A percentile compares a stretch with the other conserved stretches of the same genome.
phyloP scores from a whole-genome alignment of 1,284 basidiomycete species.

The Prillingera fragicola region DNA sequence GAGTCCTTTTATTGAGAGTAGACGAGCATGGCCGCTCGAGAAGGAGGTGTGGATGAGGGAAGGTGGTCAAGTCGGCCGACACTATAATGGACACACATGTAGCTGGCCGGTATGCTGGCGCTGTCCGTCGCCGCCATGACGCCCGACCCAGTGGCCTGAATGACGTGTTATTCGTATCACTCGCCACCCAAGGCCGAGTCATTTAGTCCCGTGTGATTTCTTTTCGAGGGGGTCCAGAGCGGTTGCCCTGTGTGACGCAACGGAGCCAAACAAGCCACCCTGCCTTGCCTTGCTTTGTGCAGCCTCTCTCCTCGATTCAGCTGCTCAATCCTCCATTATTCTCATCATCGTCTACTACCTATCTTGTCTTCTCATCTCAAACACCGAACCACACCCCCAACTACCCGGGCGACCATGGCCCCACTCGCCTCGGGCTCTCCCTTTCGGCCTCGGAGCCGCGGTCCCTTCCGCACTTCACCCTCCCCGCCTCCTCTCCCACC shows the following conservation, averaged over 20 bases:
- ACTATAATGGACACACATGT: too few relatives aligned
- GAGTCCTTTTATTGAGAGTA: too few relatives aligned
- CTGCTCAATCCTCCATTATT: not conserved
- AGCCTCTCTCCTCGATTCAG: not conserved
- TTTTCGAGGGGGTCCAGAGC: not conserved
- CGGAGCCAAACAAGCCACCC: slow-evolving; percentile 12
- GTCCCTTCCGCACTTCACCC: slow-evolving; percentile 2
- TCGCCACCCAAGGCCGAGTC: too few relatives aligned
- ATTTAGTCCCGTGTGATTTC: not conserved
- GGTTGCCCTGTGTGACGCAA: not conserved
- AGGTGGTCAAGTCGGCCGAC: too few relatives aligned
- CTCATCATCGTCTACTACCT: not conserved
- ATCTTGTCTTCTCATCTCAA: not conserved
- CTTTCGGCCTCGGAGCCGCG: slow-evolving; percentile 14
- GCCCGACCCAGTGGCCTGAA: too few relatives aligned
- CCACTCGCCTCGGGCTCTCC: slow-evolving; percentile 15
- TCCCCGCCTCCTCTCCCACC: slow-evolving; percentile 11
- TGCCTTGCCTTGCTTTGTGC: not conserved
- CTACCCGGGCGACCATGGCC: slow-evolving; percentile 7
- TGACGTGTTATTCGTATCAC: too few relatives aligned
- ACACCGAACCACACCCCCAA: slow-evolving; percentile 1
- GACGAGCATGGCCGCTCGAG: too few relatives aligned
- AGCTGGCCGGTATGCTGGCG: too few relatives aligned
- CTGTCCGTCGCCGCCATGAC: too few relatives aligned
- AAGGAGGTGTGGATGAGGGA: too few relatives aligned